These are phyloP conservation scores for Amanita polypyramis DNA, from an alignment of 768 basidiomycete genomes.

Conservation along the genomic window DNA sequence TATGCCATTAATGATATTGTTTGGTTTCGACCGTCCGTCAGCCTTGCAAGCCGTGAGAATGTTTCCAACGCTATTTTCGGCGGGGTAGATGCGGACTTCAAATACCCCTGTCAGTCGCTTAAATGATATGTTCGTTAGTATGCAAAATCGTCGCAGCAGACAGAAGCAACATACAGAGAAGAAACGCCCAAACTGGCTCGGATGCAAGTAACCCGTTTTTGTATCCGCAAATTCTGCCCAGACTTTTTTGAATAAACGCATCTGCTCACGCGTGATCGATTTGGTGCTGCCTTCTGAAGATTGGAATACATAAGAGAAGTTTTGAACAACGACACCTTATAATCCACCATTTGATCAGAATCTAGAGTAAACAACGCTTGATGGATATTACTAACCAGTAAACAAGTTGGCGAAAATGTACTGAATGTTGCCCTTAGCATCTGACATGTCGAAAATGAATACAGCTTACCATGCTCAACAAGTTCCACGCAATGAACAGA, in stretches of 20 bases:
- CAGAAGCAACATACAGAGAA: conserved; percentile 53
- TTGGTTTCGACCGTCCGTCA: conserved; percentile 21
- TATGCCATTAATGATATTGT: conserved; percentile 36
- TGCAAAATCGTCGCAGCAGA: neutral
- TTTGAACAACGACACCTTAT: conserved; percentile 83
- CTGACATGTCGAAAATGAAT: neutral
- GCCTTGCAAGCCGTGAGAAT: conserved; percentile 43
- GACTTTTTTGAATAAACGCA: conserved; percentile 89
- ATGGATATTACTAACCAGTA: conserved; percentile 44
- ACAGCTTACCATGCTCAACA: conserved; percentile 77
- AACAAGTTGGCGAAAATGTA: conserved; percentile 97
- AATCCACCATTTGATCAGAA: conserved; percentile 1
- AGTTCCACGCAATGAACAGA: conserved; percentile 91
- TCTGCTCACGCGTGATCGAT: conserved; percentile 80
- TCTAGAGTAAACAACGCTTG: neutral
- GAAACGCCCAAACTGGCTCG: conserved; percentile 63
- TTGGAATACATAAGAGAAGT: conserved; percentile 93
- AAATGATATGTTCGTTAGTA: neutral
- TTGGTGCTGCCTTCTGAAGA: conserved; percentile 71
- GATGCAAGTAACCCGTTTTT: conserved; percentile 70
- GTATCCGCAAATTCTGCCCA: conserved; percentile 82
- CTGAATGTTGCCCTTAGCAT: conserved; percentile 26
- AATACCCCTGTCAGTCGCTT: conserved; percentile 82
- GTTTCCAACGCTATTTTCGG: conserved; percentile 49
- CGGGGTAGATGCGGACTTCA: conserved; percentile 78